phyloP scores from a whole-genome alignment of 352 stramenopile genomes.

The Phytopythium litorale region DNA sequence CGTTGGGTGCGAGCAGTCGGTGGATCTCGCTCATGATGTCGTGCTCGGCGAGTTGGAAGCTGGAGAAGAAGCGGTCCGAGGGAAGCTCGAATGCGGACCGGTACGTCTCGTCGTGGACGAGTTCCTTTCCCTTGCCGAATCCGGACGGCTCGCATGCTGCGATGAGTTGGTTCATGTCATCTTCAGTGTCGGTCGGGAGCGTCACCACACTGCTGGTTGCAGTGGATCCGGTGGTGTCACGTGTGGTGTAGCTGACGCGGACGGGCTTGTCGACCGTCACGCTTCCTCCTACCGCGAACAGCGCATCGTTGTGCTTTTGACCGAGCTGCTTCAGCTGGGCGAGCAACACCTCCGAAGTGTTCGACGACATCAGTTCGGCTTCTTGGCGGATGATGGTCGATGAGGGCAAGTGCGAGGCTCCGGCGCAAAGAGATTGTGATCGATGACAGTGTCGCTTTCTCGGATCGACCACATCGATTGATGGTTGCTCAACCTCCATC shows the following conservation, averaged over 20 bases:
- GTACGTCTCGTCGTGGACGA: background rate
- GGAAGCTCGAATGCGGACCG: background rate
- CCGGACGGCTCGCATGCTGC: background rate
- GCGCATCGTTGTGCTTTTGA: background rate
- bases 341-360: background rate
- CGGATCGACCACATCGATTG: too few species aligned
- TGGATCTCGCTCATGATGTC: slow-evolving; percentile 2
- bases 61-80: background rate
- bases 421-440: too few species aligned
- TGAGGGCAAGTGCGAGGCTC: too few species aligned
- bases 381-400: too few species aligned
- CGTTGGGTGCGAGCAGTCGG: background rate
- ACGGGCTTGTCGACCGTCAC: slow-evolving; percentile 1
- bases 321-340: background rate
- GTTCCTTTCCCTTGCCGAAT: slow-evolving; percentile 1
- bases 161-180: background rate
- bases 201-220: background rate
- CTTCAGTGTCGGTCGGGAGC: background rate
- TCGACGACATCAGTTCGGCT: too few species aligned
- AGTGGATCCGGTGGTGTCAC: too few species aligned
- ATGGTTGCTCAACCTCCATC: too few species aligned
- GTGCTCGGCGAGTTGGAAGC: background rate
- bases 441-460: background rate
- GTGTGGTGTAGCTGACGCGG: background rate
- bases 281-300: background rate